phyloP scores from a whole-genome alignment of 164 flowering plant genomes.

The Sextonia rubra region DNA sequence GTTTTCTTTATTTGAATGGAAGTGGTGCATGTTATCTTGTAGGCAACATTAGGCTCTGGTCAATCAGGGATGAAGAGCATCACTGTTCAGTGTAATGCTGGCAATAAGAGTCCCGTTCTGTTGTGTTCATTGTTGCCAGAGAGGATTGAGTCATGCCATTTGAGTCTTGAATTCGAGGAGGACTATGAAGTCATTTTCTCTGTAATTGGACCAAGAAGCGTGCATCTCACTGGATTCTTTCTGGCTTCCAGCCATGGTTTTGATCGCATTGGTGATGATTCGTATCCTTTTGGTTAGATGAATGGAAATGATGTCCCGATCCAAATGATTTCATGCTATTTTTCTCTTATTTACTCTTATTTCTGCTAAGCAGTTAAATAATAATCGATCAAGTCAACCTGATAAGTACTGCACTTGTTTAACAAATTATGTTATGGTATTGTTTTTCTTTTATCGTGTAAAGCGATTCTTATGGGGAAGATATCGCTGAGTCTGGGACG shows the following conservation, averaged over 20 bases:
- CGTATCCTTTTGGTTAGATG: constrained; percentile 47
- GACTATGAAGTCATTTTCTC: constrained; percentile 65
- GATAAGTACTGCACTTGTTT: not conserved
- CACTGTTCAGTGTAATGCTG: constrained; percentile 59
- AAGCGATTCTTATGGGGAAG: constrained; percentile 71
- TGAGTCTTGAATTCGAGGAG: constrained; percentile 75
- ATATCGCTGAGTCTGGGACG: constrained; percentile 47
- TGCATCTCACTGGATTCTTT: constrained; percentile 79
- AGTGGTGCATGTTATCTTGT: constrained; percentile 4
- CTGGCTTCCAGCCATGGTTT: not conserved
- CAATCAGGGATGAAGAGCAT: constrained; percentile 36
- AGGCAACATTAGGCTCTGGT: constrained; percentile 83
- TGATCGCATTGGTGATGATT: constrained; percentile 26
- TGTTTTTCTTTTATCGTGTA: constrained; percentile 25
- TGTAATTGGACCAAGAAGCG: constrained; percentile 63
- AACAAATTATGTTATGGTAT: constrained; percentile 12
- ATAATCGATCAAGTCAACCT: not conserved
- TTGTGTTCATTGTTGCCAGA: constrained; percentile 71
- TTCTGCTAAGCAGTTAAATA: not conserved
- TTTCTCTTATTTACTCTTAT: not conserved
- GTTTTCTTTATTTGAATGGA: not conserved
- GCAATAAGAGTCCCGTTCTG: constrained; percentile 54
- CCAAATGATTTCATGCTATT: not conserved
- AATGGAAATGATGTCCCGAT: not conserved
- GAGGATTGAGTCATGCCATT: constrained; percentile 50